A percentile compares a stretch with the other conserved stretches of the same genome.
phyloP scores from a whole-genome alignment of 2,329 filamentous ascomycete genomes.

The Pseudocercospora ulei region DNA sequence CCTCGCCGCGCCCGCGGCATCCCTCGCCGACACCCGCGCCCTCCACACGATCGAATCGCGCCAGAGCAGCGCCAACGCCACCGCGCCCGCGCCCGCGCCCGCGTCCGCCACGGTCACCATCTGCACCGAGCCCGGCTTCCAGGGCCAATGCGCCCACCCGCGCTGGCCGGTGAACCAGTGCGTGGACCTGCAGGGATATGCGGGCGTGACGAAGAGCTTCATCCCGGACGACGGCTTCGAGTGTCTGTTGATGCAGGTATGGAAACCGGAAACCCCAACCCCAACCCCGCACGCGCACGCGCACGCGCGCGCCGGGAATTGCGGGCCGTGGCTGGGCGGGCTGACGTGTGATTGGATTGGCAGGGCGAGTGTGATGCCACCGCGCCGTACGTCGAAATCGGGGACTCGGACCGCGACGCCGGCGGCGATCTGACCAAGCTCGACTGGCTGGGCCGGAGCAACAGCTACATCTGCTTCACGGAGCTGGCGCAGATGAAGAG shows the following conservation, averaged over 20 bases:
- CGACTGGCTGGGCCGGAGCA: conserved; percentile 22
- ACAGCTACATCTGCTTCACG: conserved; percentile 28
- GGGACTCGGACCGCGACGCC: conserved; percentile 14
- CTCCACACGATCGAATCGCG: background rate
- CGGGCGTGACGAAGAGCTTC: conserved; percentile 23
- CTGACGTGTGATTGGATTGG: no score
- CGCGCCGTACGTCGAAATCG: conserved; percentile 13
- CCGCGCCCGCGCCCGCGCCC: background rate
- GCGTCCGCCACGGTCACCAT: conserved; percentile 29
- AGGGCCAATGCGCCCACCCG: conserved; percentile 22
- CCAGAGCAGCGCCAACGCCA: conserved; percentile 8
- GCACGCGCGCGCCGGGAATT: background rate
- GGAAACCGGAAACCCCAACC: no score
- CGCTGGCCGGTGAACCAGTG: conserved; percentile 25
- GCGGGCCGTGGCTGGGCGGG: no score
- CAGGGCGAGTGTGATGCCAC: conserved; percentile 23
- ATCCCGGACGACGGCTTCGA: conserved; percentile 24
- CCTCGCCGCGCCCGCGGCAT: background rate
- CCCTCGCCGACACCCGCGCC: conserved; percentile 8
- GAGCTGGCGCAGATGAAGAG: conserved; percentile 16
- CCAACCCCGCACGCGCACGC: no score
- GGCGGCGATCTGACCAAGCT: conserved; percentile 21
- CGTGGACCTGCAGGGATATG: conserved; percentile 27
- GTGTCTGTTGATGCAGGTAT: conserved; percentile 30
- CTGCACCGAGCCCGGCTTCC: conserved; percentile 27